phyloP scores from a whole-genome alignment of 176 grass and related monocot genomes.

The Melocanna baccifera region DNA sequence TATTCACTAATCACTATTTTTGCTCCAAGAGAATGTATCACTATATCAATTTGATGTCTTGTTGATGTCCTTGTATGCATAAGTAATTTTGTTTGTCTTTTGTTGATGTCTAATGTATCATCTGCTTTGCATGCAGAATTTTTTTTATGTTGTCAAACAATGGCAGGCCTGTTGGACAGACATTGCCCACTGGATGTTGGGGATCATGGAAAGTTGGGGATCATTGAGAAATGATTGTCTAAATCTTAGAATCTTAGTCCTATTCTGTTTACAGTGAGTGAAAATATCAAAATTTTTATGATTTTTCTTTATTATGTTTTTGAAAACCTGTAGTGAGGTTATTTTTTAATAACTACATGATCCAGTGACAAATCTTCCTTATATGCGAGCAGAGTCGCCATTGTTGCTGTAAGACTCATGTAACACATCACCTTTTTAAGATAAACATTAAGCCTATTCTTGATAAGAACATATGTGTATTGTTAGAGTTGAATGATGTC shows the following conservation, averaged over 20 bases:
- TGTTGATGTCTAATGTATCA: background rate
- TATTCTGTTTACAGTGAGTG: no score
- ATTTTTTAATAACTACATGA: conserved; percentile 69
- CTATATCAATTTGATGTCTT: no score
- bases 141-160: conserved; percentile 3
- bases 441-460: background rate
- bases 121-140: conserved; percentile 16
- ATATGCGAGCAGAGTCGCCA: conserved; percentile 52
- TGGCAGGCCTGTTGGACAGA: conserved; percentile 78
- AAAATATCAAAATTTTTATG: no score
- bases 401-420: conserved; percentile 61
- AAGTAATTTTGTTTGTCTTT: background rate
- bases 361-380: conserved; percentile 87
- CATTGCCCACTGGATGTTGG: conserved; percentile 93
- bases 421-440: background rate
- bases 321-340: no score
- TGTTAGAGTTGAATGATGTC: background rate
- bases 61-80: no score
- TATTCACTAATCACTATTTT: no score
- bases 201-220: conserved; percentile 75
- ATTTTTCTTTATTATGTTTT: no score
- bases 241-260: no score
- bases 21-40: no score
- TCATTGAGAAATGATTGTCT: conserved; percentile 72
- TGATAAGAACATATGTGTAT: background rate